Conservation (phyloP, 2,329 filamentous ascomycete species). For the Sporothrix pseudoabietina region DNA sequence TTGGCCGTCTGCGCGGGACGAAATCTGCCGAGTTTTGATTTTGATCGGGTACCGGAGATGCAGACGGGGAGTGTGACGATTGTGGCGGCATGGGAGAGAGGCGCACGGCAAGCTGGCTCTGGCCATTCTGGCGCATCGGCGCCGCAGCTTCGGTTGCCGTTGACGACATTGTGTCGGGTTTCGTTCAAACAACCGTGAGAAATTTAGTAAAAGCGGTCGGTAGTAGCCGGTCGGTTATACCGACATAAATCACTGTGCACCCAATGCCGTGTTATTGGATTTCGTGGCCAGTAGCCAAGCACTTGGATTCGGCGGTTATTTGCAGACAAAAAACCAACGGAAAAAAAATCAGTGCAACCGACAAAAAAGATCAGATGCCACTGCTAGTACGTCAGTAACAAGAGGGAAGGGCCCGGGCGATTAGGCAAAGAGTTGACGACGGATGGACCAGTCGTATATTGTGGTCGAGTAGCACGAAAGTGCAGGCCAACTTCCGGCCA, state of each 20-base stretch:
- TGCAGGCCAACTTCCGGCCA: not conserved
- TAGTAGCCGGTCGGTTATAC: conserved; percentile 6
- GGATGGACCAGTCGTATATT: not conserved
- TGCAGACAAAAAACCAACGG: conserved; percentile 2
- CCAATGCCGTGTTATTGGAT: conserved; percentile 20
- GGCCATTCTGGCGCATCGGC: conserved; percentile 34
- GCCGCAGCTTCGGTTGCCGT: conserved; percentile 33
- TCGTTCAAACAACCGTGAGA: not conserved
- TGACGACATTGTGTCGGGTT: conserved; percentile 35
- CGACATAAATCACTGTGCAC: conserved; percentile 19
- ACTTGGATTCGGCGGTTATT: not conserved
- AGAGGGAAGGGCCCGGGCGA: not conserved
- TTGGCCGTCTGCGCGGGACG: conserved; percentile 23
- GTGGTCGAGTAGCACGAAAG: conserved; percentile 6
- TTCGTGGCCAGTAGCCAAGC: not conserved
- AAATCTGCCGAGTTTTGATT: conserved; percentile 25
- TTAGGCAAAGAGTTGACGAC: not conserved
- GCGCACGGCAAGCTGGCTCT: conserved; percentile 37
- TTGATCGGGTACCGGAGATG: conserved; percentile 22
- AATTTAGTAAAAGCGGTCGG: not conserved
- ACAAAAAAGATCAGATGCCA: conserved; percentile 4
- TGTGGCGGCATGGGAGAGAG: conserved; percentile 33
- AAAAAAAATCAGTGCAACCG: conserved; percentile 15
- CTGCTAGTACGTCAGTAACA: not conserved
- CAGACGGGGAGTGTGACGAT: conserved; percentile 22